A percentile compares a stretch with the other conserved stretches of the same genome.
These are phyloP conservation scores for Candida orba DNA, from an alignment of 805 yeast genomes.

Conservation along the genomic window DNA sequence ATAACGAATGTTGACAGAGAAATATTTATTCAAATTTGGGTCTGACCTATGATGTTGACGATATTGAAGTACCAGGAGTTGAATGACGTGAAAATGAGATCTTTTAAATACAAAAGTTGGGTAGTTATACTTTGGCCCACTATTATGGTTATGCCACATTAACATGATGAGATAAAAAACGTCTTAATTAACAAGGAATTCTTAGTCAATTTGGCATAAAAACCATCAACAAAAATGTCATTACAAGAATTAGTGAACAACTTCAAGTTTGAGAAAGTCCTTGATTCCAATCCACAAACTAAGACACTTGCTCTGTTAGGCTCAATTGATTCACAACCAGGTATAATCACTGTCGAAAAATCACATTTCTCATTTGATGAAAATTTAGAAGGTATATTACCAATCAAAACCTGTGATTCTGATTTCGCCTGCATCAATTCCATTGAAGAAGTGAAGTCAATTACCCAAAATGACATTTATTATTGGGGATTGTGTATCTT, in stretches of 20 bases:
- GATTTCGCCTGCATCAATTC: conserved; percentile 12
- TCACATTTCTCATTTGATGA: conserved; percentile 46
- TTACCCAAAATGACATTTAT: conserved; percentile 77
- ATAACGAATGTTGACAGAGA: too few relatives aligned
- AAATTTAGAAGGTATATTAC: conserved; percentile 17
- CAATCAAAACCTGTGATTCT: conserved; percentile 5
- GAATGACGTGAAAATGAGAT: too few relatives aligned
- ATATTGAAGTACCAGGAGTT: too few relatives aligned
- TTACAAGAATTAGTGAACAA: conserved; percentile 10
- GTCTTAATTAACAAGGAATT: too few relatives aligned
- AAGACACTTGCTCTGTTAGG: conserved; percentile 70
- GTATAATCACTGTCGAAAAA: conserved; percentile 70
- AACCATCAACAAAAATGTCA: conserved; percentile 8
- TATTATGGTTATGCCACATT: too few relatives aligned
- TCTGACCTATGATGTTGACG: too few relatives aligned
- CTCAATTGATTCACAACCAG: conserved; percentile 46
- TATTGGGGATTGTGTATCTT: conserved; percentile 65
- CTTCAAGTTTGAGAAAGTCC: conserved; percentile 41
- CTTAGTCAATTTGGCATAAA: too few relatives aligned
- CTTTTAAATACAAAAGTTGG: too few relatives aligned
- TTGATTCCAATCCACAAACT: conserved; percentile 56
- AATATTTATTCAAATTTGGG: too few relatives aligned
- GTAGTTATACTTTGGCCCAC: too few relatives aligned
- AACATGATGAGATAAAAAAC: too few relatives aligned
- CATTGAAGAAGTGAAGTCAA: conserved; percentile 24